Percentiles rank a stretch among this genome's conserved stretches.
Conservation (phyloP, 148 eudicot species). For the Salicornia ramosissima region DNA sequence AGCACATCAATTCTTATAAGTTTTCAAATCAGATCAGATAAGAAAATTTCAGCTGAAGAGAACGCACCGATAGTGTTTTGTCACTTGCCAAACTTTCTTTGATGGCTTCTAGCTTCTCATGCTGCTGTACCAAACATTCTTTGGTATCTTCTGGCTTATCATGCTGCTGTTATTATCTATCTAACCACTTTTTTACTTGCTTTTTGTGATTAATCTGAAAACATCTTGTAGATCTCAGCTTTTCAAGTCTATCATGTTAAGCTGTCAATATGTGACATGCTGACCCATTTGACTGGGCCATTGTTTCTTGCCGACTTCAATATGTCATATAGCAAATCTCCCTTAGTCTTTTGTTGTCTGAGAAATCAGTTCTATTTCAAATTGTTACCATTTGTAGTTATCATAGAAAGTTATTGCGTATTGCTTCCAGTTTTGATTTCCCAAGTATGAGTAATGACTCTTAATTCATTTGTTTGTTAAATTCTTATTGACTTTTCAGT, state of each 20-base stretch:
- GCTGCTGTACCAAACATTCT: background rate
- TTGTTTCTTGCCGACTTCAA: background rate
- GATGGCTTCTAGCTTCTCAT: no score
- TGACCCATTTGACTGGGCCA: no score
- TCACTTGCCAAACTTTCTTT: no score
- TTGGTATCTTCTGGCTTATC: background rate
- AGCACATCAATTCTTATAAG: no score
- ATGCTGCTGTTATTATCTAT: background rate
- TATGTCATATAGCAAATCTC: background rate
- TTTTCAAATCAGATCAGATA: no score
- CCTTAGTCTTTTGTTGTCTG: background rate
- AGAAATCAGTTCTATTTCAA: background rate
- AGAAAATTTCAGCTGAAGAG: no score
- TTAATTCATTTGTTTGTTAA: background rate
- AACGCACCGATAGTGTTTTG: no score
- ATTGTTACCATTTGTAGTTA: background rate
- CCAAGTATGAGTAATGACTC: background rate
- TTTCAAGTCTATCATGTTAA: background rate
- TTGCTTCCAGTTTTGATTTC: background rate
- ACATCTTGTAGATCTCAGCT: no score
- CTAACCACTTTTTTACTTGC: no score
- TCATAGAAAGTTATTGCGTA: background rate
- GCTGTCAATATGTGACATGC: background rate
- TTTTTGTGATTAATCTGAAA: no score
- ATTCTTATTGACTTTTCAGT: conserved; percentile 58